Evolutionary conservation across 139 green algal species (phyloP).

Genomic region (Tetradesmus lagerheimii): DNA sequence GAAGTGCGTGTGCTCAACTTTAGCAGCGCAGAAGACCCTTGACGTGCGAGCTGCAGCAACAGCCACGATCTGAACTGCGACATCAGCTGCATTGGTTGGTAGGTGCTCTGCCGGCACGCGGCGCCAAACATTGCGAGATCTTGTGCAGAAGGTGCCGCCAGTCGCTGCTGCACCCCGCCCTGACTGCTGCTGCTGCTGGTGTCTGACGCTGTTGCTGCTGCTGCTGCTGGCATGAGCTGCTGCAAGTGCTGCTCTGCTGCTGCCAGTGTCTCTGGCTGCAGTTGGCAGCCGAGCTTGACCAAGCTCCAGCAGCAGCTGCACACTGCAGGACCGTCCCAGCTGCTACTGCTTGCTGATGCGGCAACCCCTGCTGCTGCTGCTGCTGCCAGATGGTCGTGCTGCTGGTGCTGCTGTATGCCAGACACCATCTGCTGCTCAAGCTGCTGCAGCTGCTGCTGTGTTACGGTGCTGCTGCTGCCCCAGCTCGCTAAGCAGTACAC

Average conservation of each 20-base stretch:
- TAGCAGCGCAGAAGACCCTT: conserved; percentile 3
- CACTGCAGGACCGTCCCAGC: background rate
- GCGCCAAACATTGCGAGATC: conserved; percentile 25
- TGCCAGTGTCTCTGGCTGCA: background rate
- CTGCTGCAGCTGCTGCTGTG: background rate
- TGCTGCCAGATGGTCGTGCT: background rate
- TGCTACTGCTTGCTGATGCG: background rate
- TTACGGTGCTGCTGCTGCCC: background rate
- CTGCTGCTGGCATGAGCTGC: background rate
- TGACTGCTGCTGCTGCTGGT: conserved; percentile 29
- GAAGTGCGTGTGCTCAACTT: background rate
- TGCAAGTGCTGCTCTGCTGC: conserved; percentile 18
- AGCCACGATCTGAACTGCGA: background rate
- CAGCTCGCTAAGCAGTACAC: conserved; percentile 10
- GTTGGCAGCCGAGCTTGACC: background rate
- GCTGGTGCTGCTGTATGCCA: background rate
- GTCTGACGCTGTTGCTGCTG: background rate
- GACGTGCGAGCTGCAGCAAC: background rate
- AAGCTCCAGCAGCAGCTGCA: conserved; percentile 35
- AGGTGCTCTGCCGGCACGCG: background rate
- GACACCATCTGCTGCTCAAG: background rate
- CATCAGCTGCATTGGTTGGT: conserved; percentile 13
- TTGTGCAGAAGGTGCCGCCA: background rate
- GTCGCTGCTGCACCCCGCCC: background rate
- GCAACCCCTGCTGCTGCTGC: background rate